Evolutionary conservation across 352 stramenopile species (phyloP), one percentile per base, ranked within the genome.

Genomic region (Globisporangium takayamanum): DNA sequence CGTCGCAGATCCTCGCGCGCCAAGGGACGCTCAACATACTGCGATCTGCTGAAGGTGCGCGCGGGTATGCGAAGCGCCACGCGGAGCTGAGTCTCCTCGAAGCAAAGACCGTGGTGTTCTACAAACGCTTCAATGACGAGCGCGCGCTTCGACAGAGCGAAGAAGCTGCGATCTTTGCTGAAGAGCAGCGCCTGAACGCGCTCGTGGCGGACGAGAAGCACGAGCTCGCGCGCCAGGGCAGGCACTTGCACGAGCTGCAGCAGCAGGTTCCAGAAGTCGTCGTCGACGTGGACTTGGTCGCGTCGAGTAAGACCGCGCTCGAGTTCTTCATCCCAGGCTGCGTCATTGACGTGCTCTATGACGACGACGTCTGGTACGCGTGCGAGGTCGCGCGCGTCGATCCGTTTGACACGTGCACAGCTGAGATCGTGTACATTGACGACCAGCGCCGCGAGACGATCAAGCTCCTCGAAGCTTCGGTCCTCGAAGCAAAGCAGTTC

Each of bases 321-420:
- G 83, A 88, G 53, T 90, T 92, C 62, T 53, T 93, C 20, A 57
- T 55, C 5, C 58, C 75, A 10, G 80, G 79, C 3, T 76, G 66
- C 44, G 59, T 74, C 28, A 58, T 92, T 10, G 74, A 92, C 37
- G 79, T 93, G 15, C 74, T 87, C 37, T 78, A 84, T 36, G 84
- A 93, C 36, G 81, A 93, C 41, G 78, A 85, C 26, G 62, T 68
- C 15, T 92, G 81, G 79, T 89, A 93, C 55, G 63, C 82, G 50
- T 86, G 78, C 16, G 68, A 69, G 22, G 63, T 93, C 30, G 37
- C 88, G 8, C 64, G 65, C 0, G 41, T 92, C 0, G 84, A 93
- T 45, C 60, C 74, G 15, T 89, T 79, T 48, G 74, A 83, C n/a
- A 66, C 68, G 2, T 79, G 73, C 57, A 87, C 74, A 1, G 84